phyloP scores from a whole-genome alignment of 257 asterid species.

The Fraxinus americana region DNA sequence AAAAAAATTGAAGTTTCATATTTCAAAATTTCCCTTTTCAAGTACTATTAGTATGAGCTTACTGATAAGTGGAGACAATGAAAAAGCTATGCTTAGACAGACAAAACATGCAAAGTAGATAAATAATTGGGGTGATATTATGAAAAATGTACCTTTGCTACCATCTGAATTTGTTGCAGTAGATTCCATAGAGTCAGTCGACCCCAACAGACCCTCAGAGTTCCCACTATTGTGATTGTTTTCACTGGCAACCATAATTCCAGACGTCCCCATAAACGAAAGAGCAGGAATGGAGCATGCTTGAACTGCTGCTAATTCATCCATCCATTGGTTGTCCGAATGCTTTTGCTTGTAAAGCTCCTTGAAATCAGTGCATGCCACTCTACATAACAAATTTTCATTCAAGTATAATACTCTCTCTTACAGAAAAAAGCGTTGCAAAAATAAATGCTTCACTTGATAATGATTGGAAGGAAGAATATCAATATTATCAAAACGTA shows the following conservation, averaged over 20 bases:
- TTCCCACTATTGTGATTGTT: slow-evolving; percentile 32
- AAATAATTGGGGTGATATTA: not conserved
- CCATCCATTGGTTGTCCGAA: slow-evolving; percentile 83
- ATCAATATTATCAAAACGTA: not conserved
- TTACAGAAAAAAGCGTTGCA: not conserved
- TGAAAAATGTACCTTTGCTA: slow-evolving; percentile 46
- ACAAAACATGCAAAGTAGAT: not conserved
- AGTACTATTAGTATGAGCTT: no score
- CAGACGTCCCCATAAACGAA: slow-evolving; percentile 58
- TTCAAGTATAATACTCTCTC: not conserved
- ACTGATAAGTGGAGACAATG: no score
- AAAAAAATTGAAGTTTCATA: no score
- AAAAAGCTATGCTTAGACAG: not conserved
- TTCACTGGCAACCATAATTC: slow-evolving; percentile 60
- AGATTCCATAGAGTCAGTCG: slow-evolving; percentile 48
- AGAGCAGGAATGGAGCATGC: slow-evolving; percentile 57
- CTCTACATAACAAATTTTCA: slow-evolving; percentile 42
- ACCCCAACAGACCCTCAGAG: slow-evolving; percentile 28
- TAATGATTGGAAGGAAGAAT: not conserved
- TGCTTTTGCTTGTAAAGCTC: slow-evolving; percentile 80
- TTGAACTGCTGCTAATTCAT: slow-evolving; percentile 80
- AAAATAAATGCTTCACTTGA: not conserved
- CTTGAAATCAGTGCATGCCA: slow-evolving; percentile 71
- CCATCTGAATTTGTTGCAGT: slow-evolving; percentile 44
- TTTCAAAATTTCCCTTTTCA: no score